These are phyloP conservation scores for Naegleria fowleri DNA, from an alignment of 208 protist genomes.

Conservation along the genomic window DNA sequence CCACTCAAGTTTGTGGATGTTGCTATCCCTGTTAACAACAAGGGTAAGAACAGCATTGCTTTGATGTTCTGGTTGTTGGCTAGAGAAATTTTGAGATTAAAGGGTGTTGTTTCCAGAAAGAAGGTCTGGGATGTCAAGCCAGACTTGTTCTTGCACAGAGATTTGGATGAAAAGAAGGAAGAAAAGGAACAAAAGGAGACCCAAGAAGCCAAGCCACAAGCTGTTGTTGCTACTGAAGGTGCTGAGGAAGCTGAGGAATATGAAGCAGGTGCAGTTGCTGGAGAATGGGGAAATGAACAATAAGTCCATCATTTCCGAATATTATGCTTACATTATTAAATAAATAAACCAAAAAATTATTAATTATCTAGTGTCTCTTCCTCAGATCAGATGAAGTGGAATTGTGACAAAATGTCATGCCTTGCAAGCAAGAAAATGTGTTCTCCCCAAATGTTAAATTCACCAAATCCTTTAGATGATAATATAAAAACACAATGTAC, in stretches of 20 bases:
- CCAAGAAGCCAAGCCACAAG: neutral
- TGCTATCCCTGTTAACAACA: slow-evolving; percentile 97
- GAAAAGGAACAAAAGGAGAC: neutral
- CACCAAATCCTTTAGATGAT: no score
- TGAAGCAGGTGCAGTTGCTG: neutral
- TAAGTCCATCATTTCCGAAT: neutral
- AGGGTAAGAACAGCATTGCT: slow-evolving; percentile 80
- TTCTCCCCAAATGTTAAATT: no score
- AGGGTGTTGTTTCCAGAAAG: slow-evolving; percentile 78
- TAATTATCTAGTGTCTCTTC: neutral
- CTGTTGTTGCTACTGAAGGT: neutral
- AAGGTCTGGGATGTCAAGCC: slow-evolving; percentile 95
- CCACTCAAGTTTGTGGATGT: slow-evolving; percentile 93
- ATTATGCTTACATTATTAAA: neutral
- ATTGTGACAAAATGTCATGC: no score
- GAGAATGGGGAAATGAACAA: neutral
- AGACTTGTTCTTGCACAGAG: slow-evolving; percentile 98
- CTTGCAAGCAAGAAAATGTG: no score
- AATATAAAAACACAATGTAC: no score
- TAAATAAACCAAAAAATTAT: neutral
- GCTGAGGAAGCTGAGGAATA: slow-evolving; percentile 15
- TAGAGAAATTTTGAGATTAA: slow-evolving; percentile 93
- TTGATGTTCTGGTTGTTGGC: slow-evolving; percentile 98
- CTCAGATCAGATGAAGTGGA: no score
- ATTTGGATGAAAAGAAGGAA: neutral